Percentiles rank a stretch among this genome's conserved stretches.
Evolutionary conservation across 139 green algal genomes (phyloP).

Genomic region (Chara braunii): DNA sequence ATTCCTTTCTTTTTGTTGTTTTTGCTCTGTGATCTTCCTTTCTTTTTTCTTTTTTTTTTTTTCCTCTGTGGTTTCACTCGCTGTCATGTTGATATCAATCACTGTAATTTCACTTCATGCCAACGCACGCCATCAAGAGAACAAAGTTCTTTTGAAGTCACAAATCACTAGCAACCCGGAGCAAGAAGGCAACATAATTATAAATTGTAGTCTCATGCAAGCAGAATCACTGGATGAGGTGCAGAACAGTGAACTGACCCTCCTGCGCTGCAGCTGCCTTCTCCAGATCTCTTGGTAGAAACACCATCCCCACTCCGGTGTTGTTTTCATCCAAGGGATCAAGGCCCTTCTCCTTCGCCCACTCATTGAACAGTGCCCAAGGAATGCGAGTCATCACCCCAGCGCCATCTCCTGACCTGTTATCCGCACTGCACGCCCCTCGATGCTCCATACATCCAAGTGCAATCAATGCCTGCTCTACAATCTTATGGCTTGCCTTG

Average conservation of each 20-base stretch:
- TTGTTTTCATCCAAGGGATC: conserved; percentile 16
- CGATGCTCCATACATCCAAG: conserved; percentile 99
- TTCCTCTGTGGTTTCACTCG: too few species aligned
- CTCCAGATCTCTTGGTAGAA: conserved; percentile 83
- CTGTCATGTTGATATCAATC: too few species aligned
- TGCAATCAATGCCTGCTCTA: conserved; percentile 78
- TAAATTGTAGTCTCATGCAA: too few species aligned
- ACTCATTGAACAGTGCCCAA: conserved; percentile 82
- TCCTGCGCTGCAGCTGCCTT: conserved; percentile 15
- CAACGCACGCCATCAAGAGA: too few species aligned
- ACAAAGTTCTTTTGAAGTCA: too few species aligned
- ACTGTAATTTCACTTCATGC: too few species aligned
- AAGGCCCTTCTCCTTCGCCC: conserved; percentile 47
- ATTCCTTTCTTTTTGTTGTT: too few species aligned
- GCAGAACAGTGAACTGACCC: conserved; percentile 33
- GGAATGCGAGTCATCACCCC: conserved; percentile 97
- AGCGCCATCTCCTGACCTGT: conserved; percentile 92
- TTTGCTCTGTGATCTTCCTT: too few species aligned
- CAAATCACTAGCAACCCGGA: too few species aligned
- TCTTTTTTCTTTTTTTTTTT: too few species aligned
- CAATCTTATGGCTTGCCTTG: conserved; percentile 76
- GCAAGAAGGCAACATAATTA: too few species aligned
- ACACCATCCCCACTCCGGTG: conserved; percentile 89
- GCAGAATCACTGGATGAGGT: too few species aligned
- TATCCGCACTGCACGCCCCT: conserved; percentile 89